Conservation (phyloP, 2,329 filamentous ascomycete species). For the Alternaria alternata region DNA sequence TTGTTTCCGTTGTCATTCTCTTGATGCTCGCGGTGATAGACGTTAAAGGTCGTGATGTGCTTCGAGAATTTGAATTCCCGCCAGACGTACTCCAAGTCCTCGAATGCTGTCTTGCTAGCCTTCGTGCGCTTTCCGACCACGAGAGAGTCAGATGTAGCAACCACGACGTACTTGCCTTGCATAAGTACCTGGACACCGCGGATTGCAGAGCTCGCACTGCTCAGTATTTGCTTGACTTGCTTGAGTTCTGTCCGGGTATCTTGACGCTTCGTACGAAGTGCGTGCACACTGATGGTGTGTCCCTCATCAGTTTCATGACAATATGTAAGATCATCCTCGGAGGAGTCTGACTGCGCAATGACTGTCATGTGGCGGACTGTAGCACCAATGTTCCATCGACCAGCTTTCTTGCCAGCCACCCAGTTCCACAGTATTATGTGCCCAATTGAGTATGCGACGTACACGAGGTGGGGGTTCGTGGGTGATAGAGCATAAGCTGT, state of each 20-base stretch:
- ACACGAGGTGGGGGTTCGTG: conserved; percentile 60
- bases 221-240: conserved; percentile 49
- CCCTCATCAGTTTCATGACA: not conserved
- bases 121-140: conserved; percentile 65
- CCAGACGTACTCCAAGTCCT: conserved; percentile 60
- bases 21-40: conserved; percentile 64
- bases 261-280: conserved; percentile 41
- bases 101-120: conserved; percentile 42
- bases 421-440: conserved; percentile 67
- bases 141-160: conserved; percentile 62
- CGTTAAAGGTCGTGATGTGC: conserved; percentile 58
- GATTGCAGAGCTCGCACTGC: conserved; percentile 47
- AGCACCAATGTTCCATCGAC: conserved; percentile 54
- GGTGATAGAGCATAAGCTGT: conserved; percentile 62
- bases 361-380: conserved; percentile 48
- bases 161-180: conserved; percentile 67
- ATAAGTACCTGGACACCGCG: conserved; percentile 56
- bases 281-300: conserved; percentile 48
- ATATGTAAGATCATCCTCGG: conserved; percentile 1
- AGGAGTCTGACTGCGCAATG: conserved; percentile 28
- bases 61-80: conserved; percentile 65
- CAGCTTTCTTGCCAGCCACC: conserved; percentile 56
- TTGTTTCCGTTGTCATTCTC: conserved; percentile 39
- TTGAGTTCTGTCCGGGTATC: conserved; percentile 27
- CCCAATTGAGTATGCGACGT: conserved; percentile 61